Percentiles rank a stretch among this genome's conserved stretches.
These are phyloP conservation scores for Cladosporium colombiae DNA, from an alignment of 2,329 filamentous ascomycete genomes.

Conservation along the genomic window DNA sequence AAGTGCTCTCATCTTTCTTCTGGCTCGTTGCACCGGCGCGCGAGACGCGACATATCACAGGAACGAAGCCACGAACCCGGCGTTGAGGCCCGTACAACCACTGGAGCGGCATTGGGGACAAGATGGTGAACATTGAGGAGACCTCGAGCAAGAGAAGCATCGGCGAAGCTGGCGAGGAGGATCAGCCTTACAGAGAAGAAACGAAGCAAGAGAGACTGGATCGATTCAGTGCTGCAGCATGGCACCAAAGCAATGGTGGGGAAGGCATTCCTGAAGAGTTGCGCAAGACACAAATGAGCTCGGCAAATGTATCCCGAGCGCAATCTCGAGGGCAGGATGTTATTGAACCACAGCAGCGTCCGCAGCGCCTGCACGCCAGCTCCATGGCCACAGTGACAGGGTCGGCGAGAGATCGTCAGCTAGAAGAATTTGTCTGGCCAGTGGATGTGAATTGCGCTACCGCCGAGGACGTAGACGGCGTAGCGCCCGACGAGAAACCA, in stretches of 20 bases:
- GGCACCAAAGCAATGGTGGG: neutral
- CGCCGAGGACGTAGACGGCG: neutral
- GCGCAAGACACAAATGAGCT: neutral
- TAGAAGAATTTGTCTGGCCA: constrained; percentile 2
- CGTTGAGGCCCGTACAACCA: neutral
- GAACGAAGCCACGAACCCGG: neutral
- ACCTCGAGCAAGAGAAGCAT: neutral
- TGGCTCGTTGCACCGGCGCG: neutral
- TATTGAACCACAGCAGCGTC: neutral
- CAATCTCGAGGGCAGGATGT: neutral
- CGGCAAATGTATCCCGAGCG: neutral
- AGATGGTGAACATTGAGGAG: neutral
- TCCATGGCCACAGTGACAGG: constrained; percentile 11
- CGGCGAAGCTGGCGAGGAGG: neutral
- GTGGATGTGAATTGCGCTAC: constrained; percentile 7
- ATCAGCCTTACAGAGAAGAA: neutral
- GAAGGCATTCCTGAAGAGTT: neutral
- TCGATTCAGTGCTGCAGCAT: neutral
- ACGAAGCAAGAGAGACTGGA: neutral
- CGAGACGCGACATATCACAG: neutral
- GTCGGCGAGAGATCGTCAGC: constrained; percentile 1
- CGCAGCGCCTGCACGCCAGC: constrained; percentile 15
- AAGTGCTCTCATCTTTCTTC: neutral
- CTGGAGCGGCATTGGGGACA: neutral
- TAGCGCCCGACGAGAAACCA: constrained; percentile 1